Base-by-base conservation (phyloP, 1,139 yeast species). In the Kurtzmaniella quercitrusa region DNA sequence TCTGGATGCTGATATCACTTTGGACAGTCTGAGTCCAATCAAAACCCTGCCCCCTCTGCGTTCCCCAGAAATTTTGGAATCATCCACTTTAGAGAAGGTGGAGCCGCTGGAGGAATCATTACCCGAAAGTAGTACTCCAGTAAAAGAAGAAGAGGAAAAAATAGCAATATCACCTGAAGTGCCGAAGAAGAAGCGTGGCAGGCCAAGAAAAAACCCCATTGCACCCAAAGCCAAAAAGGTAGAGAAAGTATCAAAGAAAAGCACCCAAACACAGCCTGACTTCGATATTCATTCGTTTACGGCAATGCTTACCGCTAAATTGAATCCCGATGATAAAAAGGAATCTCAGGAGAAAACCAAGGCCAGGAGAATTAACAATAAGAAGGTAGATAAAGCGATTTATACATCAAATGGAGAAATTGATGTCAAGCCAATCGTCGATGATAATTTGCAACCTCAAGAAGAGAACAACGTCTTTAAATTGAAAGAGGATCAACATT, bases 281-380 rank as follows among this genome's bases (percentile, higher is more conserved):
- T 61, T 61, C 47, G 65, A 62, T 45, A 60, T 62, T 25, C 65
- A 61, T 46, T 58, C 63, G 2, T 62, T 61, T 43, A 62, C 66
- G 1, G 65, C 65, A 1, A 49, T 60, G 54, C 44, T 62, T 21
- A 59, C 52, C 29, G 57, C 60, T 3, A 60, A 59, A 41, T 52
- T 61, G 10, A 42, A 55, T 2, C 44, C 48, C 31, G 36, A 31
- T 3, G 36, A 8, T 4, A 21, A 41, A 34, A 31, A 38, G 39
- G 34, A 37, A 25, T 29, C 41, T 27, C n/a, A 34, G 10, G 25
- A 27, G 23, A 33, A 25, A 21, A 9, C 31, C 4, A 36, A 36
- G 21, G 14, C 18, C 18, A 31, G 18, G 14, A 31, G 18, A 31
- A 6, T 6, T 4, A 15, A n/a, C 31, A n/a, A 10, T 12, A 27